Percentiles rank a stretch among this genome's conserved stretches.
phyloP scores from a whole-genome alignment of 2,329 filamentous ascomycete genomes.

The Macrophomina tecta region DNA sequence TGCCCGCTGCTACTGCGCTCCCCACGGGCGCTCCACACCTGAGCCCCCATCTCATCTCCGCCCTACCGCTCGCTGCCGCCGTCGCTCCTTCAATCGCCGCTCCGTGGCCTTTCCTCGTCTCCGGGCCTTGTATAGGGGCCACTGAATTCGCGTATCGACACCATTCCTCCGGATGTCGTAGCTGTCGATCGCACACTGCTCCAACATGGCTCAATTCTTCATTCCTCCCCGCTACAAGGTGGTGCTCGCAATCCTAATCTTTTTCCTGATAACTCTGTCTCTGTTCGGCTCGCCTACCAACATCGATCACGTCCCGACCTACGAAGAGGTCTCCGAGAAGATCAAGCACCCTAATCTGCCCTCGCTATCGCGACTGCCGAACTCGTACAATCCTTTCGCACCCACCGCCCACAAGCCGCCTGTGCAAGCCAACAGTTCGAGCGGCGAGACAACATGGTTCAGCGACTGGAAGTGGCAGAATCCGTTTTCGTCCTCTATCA shows the following conservation, averaged over 20 bases:
- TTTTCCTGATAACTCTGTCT: conserved; percentile 41
- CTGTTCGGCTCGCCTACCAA: conserved; percentile 46
- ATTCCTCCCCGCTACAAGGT: conserved; percentile 49
- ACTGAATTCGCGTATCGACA: conserved; percentile 7
- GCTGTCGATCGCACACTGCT: conserved; percentile 14
- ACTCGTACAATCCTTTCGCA: conserved; percentile 68
- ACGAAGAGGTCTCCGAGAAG: conserved; percentile 43
- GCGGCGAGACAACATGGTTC: conserved; percentile 82
- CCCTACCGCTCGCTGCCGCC: background rate
- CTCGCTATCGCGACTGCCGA: conserved; percentile 42
- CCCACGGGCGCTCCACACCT: background rate
- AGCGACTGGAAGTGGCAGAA: conserved; percentile 89
- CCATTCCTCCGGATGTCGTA: conserved; percentile 17
- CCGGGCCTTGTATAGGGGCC: conserved; percentile 20
- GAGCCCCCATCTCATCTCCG: background rate
- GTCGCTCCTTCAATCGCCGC: conserved; percentile 10
- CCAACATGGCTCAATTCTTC: conserved; percentile 18
- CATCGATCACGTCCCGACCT: conserved; percentile 45
- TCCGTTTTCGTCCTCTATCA: conserved; percentile 82
- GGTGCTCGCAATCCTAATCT: conserved; percentile 45
- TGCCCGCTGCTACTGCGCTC: background rate
- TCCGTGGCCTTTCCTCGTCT: conserved; percentile 6
- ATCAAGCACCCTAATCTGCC: conserved; percentile 45
- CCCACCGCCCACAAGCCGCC: conserved; percentile 72
- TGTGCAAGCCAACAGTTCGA: conserved; percentile 77